These are phyloP conservation scores for Mycena chlorophos DNA, from an alignment of 768 basidiomycete species.

Conservation along the genomic window DNA sequence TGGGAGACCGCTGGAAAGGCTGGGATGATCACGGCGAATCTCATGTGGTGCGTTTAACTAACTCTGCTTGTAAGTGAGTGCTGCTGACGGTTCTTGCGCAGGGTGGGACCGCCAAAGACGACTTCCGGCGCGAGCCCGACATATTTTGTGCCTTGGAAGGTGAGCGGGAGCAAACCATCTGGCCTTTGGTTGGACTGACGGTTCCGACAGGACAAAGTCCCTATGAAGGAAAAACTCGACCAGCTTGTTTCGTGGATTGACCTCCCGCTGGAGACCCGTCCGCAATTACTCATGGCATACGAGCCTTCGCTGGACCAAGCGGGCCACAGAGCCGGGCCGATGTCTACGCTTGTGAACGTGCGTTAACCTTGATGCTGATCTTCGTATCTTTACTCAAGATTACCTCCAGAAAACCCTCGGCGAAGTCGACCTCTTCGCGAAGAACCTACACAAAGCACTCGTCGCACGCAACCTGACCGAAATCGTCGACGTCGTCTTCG, in stretches of 20 bases:
- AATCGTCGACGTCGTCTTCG: conserved; percentile 86
- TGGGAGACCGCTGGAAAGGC: conserved; percentile 86
- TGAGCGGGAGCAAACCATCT: conserved; percentile 28
- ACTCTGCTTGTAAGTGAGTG: conserved; percentile 27
- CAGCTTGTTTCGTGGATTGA: conserved; percentile 85
- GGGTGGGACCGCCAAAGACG: conserved; percentile 84
- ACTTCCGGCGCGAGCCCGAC: conserved; percentile 62
- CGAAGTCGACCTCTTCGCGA: conserved; percentile 73
- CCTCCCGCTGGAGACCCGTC: conserved; percentile 66
- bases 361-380: conserved; percentile 25
- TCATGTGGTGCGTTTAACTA: conserved; percentile 72
- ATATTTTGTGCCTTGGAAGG: conserved; percentile 80
- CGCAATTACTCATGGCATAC: conserved; percentile 79
- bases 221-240: conserved; percentile 68
- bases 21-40: conserved; percentile 74
- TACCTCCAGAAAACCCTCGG: conserved; percentile 56
- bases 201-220: conserved; percentile 52
- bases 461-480: conserved; percentile 72
- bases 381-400: background rate
- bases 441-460: conserved; percentile 62
- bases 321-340: conserved; percentile 71
- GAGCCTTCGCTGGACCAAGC: conserved; percentile 87
- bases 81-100: conserved; percentile 26
- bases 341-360: conserved; percentile 70
- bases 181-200: background rate